phyloP scores from a whole-genome alignment of 768 basidiomycete species.

The Suillus hirtellus region DNA sequence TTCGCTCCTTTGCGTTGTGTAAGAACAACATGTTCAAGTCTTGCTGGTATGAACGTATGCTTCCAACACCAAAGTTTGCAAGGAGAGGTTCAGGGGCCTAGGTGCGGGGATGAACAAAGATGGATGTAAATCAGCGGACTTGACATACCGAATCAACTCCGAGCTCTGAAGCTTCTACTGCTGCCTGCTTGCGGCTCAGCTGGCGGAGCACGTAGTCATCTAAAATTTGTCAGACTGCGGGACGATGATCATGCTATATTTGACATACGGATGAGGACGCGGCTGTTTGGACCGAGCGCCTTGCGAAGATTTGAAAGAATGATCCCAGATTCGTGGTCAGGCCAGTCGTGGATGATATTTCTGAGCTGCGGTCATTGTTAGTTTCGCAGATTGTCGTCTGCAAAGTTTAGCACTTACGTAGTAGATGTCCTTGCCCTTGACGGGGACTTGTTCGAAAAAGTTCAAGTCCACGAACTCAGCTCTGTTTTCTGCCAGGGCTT shows the following conservation, averaged over 20 bases:
- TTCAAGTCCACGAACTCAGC: constrained; percentile 30
- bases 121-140: neutral
- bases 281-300: too few relatives aligned
- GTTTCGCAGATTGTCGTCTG: neutral
- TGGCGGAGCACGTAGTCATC: constrained; percentile 26
- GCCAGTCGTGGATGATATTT: constrained; percentile 31
- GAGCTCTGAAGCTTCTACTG: constrained; percentile 15
- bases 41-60: constrained; percentile 28
- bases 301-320: too few relatives aligned
- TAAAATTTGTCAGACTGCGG: constrained; percentile 6
- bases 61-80: constrained; percentile 34
- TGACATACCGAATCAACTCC: constrained; percentile 18
- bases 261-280: too few relatives aligned
- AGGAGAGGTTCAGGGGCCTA: constrained; percentile 37
- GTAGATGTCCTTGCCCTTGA: constrained; percentile 31
- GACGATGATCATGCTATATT: neutral
- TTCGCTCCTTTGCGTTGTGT: constrained; percentile 36
- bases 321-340: too few relatives aligned
- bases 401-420: constrained; percentile 28
- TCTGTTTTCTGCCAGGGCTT: constrained; percentile 24
- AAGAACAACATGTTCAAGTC: constrained; percentile 33
- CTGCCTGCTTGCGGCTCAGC: constrained; percentile 18
- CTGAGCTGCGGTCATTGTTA: constrained; percentile 15
- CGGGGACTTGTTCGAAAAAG: constrained; percentile 31
- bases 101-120: neutral